Percentiles rank a stretch among this genome's conserved stretches.
Conservation (phyloP, 202 grass and related monocot genomes). For the Zizania palustris region DNA sequence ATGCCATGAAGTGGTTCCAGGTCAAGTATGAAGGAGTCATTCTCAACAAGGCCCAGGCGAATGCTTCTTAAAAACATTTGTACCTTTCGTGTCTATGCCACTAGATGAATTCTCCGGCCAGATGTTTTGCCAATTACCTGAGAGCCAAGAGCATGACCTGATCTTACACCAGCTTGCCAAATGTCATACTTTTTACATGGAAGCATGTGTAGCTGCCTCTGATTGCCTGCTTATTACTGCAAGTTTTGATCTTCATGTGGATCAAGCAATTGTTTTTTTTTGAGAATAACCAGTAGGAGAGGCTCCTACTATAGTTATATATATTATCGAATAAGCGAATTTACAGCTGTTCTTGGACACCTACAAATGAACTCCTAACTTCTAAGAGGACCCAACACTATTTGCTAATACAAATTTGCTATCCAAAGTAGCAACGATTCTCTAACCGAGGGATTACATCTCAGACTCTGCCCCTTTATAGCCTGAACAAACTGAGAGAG, state of each 20-base stretch:
- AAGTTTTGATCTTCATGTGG: neutral
- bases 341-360: too few relatives aligned
- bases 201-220: neutral
- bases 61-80: conserved; percentile 39
- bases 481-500: too few relatives aligned
- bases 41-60: conserved; percentile 76
- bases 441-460: too few relatives aligned
- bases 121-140: conserved; percentile 28
- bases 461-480: too few relatives aligned
- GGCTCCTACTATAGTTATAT: too few relatives aligned
- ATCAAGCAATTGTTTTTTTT: too few relatives aligned
- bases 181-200: neutral
- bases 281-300: too few relatives aligned
- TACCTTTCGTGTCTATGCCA: conserved; percentile 28
- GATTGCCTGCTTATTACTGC: neutral
- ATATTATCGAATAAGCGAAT: too few relatives aligned
- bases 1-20: conserved; percentile 86
- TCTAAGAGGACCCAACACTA: too few relatives aligned
- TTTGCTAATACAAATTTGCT: too few relatives aligned
- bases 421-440: too few relatives aligned
- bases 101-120: conserved; percentile 6
- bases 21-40: conserved; percentile 86
- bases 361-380: too few relatives aligned
- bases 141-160: neutral
- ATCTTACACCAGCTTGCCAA: neutral